Percentiles rank a stretch among this genome's conserved stretches.
Conservation (phyloP, 2,329 filamentous ascomycete species). For the Phaeoacremonium minimum region DNA sequence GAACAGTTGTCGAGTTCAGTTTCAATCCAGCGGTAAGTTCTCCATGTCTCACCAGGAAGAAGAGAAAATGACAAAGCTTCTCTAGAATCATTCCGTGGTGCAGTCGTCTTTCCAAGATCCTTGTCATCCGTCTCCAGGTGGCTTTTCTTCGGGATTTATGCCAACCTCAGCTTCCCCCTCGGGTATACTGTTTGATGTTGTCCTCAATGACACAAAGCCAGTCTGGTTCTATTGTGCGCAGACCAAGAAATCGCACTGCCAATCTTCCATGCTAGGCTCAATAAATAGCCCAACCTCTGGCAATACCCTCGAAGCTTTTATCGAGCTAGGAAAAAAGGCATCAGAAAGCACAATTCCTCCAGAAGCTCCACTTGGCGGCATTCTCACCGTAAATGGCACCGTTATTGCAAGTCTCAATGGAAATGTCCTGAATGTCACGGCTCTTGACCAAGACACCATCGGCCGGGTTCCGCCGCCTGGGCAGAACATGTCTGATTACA, state of each 20-base stretch:
- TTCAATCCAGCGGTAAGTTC: conserved; percentile 25
- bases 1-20: conserved; percentile 26
- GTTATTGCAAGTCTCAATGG: conserved; percentile 20
- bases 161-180: conserved; percentile 24
- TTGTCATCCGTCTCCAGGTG: conserved; percentile 29
- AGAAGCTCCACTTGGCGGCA: conserved; percentile 25
- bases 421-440: conserved; percentile 18
- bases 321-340: conserved; percentile 23
- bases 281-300: conserved; percentile 33
- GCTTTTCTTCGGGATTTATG: conserved; percentile 33
- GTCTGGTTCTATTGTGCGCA: conserved; percentile 34
- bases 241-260: conserved; percentile 24
- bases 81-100: conserved; percentile 29
- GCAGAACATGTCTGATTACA: conserved; percentile 17
- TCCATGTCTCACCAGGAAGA: no score
- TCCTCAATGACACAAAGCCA: conserved; percentile 23
- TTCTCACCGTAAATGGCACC: conserved; percentile 25
- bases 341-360: conserved; percentile 26
- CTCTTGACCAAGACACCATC: conserved; percentile 17
- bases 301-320: conserved; percentile 33
- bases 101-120: conserved; percentile 33
- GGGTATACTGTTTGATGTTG: conserved; percentile 24
- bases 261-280: conserved; percentile 40
- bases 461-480: conserved; percentile 18
- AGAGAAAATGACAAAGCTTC: neutral